Percentiles rank a stretch among this genome's conserved stretches.
Evolutionary conservation across 192 early-diverging fungal species (phyloP).

Genomic region (Coemansia sp.): DNA sequence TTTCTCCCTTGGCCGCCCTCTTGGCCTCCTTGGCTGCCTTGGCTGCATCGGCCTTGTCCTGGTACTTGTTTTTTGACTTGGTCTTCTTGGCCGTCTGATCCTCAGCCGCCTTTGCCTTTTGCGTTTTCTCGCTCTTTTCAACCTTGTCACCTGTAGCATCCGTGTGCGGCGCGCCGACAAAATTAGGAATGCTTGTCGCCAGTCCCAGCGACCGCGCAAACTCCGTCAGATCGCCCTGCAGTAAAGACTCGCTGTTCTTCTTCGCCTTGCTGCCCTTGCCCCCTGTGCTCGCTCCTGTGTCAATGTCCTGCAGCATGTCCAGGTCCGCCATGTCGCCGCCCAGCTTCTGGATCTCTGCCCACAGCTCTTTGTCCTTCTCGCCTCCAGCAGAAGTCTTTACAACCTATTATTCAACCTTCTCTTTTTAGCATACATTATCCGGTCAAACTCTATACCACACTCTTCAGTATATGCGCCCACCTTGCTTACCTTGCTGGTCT

Average conservation of each 20-base stretch:
- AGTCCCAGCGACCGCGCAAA: slow-evolving; percentile 46
- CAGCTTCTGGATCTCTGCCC: slow-evolving; percentile 64
- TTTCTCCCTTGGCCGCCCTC: neutral
- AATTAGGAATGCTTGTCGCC: slow-evolving; percentile 23
- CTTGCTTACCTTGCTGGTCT: slow-evolving; percentile 10
- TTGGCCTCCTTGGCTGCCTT: slow-evolving; percentile 4
- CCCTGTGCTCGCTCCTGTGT: slow-evolving; percentile 31
- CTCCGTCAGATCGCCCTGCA: slow-evolving; percentile 31
- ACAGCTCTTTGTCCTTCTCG: slow-evolving; percentile 26
- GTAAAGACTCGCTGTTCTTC: slow-evolving; percentile 15
- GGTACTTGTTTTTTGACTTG: slow-evolving; percentile 8
- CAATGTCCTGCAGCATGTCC: slow-evolving; percentile 57
- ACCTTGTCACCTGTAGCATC: slow-evolving; percentile 15
- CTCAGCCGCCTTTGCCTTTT: slow-evolving; percentile 5
- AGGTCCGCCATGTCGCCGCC: slow-evolving; percentile 60
- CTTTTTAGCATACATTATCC: no score
- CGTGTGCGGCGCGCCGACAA: slow-evolving; percentile 24
- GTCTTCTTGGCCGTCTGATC: neutral
- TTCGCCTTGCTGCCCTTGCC: slow-evolving; percentile 17
- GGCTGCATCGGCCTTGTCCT: neutral
- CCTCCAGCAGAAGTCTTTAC: neutral
- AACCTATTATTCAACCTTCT: neutral
- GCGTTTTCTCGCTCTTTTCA: slow-evolving; percentile 3
- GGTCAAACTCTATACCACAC: no score
- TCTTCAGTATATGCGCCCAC: no score